A percentile compares a stretch with the other conserved stretches of the same genome.
These are phyloP conservation scores for Symbiodinium natans DNA, from an alignment of 73 alveolate genomes.

Conservation along the genomic window DNA sequence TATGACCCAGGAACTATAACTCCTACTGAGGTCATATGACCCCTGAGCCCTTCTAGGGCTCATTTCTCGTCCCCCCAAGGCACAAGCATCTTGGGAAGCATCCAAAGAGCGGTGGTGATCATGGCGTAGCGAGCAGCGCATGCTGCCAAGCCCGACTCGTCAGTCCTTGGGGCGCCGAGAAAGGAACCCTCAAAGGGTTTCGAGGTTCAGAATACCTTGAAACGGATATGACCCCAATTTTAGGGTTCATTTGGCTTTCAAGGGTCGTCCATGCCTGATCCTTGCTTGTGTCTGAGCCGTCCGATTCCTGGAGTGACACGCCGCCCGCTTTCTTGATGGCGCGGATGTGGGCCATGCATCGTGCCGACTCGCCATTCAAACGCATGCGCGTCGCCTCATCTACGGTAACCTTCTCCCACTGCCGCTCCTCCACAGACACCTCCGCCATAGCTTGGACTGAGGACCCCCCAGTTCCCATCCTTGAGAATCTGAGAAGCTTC, in stretches of 20 bases:
- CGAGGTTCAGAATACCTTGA: too few species aligned
- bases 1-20: too few species aligned
- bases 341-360: constrained; percentile 16
- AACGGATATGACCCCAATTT: too few species aligned
- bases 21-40: too few species aligned
- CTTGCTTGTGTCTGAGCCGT: constrained; percentile 37
- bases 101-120: not conserved
- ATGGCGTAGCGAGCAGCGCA: not conserved
- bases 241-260: too few species aligned
- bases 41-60: too few species aligned
- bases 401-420: constrained; percentile 51
- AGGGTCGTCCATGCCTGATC: constrained; percentile 22
- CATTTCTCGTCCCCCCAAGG: too few species aligned
- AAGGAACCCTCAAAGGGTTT: too few species aligned
- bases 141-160: not conserved
- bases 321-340: constrained; percentile 44
- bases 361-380: constrained; percentile 35
- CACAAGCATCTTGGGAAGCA: not conserved
- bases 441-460: too few species aligned
- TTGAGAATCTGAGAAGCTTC: too few species aligned
- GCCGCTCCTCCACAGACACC: not conserved
- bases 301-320: not conserved
- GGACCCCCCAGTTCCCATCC: too few species aligned
- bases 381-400: constrained; percentile 17
- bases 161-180: too few species aligned